Conservation (phyloP, 75 land plant species). For the Isoetes taiwanensis region DNA sequence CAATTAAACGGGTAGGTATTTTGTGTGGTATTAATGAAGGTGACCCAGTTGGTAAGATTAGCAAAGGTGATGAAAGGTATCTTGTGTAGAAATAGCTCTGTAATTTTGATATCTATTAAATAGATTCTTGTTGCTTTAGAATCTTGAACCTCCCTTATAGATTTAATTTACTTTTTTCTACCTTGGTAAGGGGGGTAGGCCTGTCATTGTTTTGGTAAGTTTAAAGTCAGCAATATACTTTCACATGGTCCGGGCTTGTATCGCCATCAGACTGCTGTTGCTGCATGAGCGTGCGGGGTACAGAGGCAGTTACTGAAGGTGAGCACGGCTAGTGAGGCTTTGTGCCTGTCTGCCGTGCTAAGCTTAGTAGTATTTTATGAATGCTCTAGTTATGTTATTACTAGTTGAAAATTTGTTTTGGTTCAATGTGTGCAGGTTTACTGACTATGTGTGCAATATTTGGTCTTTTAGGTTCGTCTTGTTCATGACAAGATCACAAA, state of each 20-base stretch:
- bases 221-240: conserved; percentile 30
- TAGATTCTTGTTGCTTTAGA: neutral
- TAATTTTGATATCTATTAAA: neutral
- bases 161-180: neutral
- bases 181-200: conserved; percentile 83
- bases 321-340: conserved; percentile 94
- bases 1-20: conserved; percentile 94
- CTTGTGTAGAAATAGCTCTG: neutral
- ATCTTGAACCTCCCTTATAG: neutral
- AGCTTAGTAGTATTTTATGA: conserved; percentile 22
- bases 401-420: neutral
- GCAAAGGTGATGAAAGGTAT: neutral
- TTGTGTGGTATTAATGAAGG: conserved; percentile 22
- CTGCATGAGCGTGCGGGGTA: conserved; percentile 18
- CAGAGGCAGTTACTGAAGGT: conserved; percentile 60
- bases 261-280: conserved; percentile 33
- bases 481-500: conserved; percentile 52
- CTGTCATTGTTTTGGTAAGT: conserved; percentile 12
- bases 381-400: neutral
- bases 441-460: neutral
- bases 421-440: neutral
- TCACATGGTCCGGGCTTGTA: conserved; percentile 26
- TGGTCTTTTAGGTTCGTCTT: conserved; percentile 54
- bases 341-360: conserved; percentile 90
- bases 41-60: conserved; percentile 31